Conservation (phyloP, 2,329 filamentous ascomycete species). For the Aureobasidium pullulans region DNA sequence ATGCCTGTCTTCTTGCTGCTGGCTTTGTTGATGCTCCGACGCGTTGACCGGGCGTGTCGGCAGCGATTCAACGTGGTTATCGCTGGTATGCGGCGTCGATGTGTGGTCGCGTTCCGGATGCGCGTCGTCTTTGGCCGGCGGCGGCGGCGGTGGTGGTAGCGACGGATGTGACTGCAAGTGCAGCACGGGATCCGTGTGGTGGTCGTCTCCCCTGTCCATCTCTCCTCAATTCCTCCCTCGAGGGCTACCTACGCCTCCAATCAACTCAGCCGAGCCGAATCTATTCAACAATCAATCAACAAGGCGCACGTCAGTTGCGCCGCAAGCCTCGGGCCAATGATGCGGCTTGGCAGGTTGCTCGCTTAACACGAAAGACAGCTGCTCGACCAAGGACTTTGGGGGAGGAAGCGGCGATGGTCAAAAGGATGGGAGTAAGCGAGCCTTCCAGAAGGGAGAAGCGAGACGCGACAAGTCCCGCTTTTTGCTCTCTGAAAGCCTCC, state of each 20-base stretch:
- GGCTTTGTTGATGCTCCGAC: not conserved
- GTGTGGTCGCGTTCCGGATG: not conserved
- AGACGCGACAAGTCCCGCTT: not conserved
- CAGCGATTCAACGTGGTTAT: not conserved
- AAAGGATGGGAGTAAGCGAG: constrained; percentile 7
- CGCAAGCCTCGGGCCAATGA: constrained; percentile 10
- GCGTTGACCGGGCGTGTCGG: not conserved
- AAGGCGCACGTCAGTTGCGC: constrained; percentile 10
- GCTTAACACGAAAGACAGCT: not conserved
- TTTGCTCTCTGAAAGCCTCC: not conserved
- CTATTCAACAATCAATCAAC: constrained; percentile 9
- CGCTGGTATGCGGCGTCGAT: not conserved
- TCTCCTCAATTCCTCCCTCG: not conserved
- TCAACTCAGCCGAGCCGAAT: constrained; percentile 10
- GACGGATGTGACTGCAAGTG: constrained; percentile 1
- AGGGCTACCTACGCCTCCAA: constrained; percentile 1
- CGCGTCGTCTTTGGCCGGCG: not conserved
- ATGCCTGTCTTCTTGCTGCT: not conserved
- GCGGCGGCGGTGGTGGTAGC: not conserved
- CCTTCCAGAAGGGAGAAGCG: not conserved
- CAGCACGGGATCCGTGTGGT: constrained; percentile 7
- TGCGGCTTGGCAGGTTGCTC: constrained; percentile 8
- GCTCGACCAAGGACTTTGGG: not conserved
- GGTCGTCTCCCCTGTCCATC: constrained; percentile 2
- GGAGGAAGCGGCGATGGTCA: not conserved